Conservation (phyloP, 2,329 filamentous ascomycete genomes). For the Tolypocladium tropicale region DNA sequence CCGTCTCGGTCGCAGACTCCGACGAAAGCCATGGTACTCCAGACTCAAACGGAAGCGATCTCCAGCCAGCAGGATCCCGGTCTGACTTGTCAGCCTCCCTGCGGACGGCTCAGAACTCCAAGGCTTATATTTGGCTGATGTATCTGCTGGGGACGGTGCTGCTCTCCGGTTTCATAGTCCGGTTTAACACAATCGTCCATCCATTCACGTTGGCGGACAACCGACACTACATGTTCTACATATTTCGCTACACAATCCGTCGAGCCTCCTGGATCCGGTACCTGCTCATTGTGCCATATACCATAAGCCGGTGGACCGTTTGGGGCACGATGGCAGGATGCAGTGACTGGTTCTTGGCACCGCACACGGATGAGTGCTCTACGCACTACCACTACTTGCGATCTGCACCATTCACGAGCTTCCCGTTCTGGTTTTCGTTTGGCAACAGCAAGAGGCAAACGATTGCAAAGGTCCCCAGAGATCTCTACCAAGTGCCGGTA, state of each 20-base stretch:
- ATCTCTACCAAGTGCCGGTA: background rate
- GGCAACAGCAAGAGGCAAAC: constrained; percentile 5
- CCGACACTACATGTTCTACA: constrained; percentile 92
- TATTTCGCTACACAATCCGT: constrained; percentile 76
- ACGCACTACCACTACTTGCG: background rate
- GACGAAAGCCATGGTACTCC: no score
- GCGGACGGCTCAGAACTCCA: constrained; percentile 3
- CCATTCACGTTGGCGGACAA: constrained; percentile 96
- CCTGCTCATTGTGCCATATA: constrained; percentile 59
- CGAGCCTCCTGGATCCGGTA: constrained; percentile 55
- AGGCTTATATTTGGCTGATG: constrained; percentile 20
- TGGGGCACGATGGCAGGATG: constrained; percentile 51
- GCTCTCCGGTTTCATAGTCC: constrained; percentile 41
- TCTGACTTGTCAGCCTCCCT: background rate
- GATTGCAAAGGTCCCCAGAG: constrained; percentile 1
- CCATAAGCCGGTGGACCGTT: constrained; percentile 56
- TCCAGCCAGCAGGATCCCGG: background rate
- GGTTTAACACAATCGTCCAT: constrained; percentile 86
- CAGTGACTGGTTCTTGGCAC: constrained; percentile 9
- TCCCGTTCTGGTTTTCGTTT: constrained; percentile 15
- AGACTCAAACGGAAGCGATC: background rate
- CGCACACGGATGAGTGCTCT: background rate
- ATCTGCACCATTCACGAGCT: constrained; percentile 13
- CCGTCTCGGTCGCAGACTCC: no score
- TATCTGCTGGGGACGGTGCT: constrained; percentile 24